Conservation (phyloP, 1,139 yeast genomes). For the Nakaseomyces delphensis region DNA sequence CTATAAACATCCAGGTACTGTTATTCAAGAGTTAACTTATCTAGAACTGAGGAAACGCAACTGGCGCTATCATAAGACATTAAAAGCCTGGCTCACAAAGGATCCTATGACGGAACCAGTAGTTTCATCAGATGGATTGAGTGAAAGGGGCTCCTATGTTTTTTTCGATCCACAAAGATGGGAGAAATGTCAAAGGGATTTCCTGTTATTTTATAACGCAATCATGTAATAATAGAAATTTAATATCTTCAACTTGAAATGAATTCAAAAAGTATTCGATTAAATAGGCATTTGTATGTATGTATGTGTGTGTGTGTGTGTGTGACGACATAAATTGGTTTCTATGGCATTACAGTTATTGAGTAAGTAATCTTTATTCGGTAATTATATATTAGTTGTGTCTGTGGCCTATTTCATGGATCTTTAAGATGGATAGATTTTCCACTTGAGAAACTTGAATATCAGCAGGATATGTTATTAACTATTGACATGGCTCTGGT, state of each 20-base stretch:
- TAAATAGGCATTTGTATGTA: too few species aligned
- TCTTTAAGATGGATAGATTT: too few species aligned
- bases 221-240: constrained; percentile 31
- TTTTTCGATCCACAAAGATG: constrained; percentile 94
- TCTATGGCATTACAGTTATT: too few species aligned
- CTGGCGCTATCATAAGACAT: constrained; percentile 95
- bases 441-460: too few species aligned
- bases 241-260: not conserved
- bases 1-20: constrained; percentile 88
- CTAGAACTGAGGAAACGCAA: constrained; percentile 80
- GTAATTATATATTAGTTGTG: too few species aligned
- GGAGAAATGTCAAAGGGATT: constrained; percentile 87
- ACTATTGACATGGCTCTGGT: constrained; percentile 45
- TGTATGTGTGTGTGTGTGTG: too few species aligned
- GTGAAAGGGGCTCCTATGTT: constrained; percentile 91
- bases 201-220: constrained; percentile 57
- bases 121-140: constrained; percentile 58
- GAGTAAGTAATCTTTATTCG: too few species aligned
- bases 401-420: too few species aligned
- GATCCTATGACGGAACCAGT: constrained; percentile 87
- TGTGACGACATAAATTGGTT: too few species aligned
- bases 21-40: constrained; percentile 89
- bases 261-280: not conserved
- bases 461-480: not conserved
- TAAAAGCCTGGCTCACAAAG: constrained; percentile 94